phyloP scores from a whole-genome alignment of 331 rosid species.

The Quercus tomentella region DNA sequence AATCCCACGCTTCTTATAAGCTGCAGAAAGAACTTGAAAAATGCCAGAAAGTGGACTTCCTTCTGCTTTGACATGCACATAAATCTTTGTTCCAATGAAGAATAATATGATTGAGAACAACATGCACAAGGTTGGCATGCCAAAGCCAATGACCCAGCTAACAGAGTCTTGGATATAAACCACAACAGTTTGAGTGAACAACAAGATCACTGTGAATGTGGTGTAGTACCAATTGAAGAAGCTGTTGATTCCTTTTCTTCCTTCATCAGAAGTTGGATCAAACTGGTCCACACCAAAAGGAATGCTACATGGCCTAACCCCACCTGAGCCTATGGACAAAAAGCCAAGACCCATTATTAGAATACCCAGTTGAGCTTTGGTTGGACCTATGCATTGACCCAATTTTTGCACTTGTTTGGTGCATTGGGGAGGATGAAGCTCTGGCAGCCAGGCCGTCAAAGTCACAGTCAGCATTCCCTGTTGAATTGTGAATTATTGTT shows the following conservation, averaged over 20 bases:
- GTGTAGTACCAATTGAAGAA: slow-evolving; percentile 87
- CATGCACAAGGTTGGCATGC: slow-evolving; percentile 57
- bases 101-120: slow-evolving; percentile 39
- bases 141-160: slow-evolving; percentile 85
- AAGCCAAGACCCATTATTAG: slow-evolving; percentile 46
- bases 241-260: slow-evolving; percentile 67
- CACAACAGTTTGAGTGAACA: slow-evolving; percentile 47
- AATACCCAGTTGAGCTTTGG: slow-evolving; percentile 28
- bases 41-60: slow-evolving; percentile 64
- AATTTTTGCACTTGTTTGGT: slow-evolving; percentile 7
- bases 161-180: slow-evolving; percentile 72
- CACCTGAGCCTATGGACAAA: slow-evolving; percentile 62
- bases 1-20: slow-evolving; percentile 54
- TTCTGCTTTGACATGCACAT: slow-evolving; percentile 55
- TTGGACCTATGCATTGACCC: slow-evolving; percentile 42
- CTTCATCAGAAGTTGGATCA: slow-evolving; percentile 53
- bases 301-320: slow-evolving; percentile 86
- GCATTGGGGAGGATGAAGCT: slow-evolving; percentile 63
- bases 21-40: slow-evolving; percentile 64
- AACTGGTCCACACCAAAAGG: slow-evolving; percentile 80
- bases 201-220: slow-evolving; percentile 37
- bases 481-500: background rate
- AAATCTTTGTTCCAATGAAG: slow-evolving; percentile 45
- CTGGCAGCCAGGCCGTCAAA: slow-evolving; percentile 59
- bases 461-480: slow-evolving; percentile 83